Evolutionary conservation across 768 basidiomycete species (phyloP).

Genomic region (Auricularia auricula-judae): DNA sequence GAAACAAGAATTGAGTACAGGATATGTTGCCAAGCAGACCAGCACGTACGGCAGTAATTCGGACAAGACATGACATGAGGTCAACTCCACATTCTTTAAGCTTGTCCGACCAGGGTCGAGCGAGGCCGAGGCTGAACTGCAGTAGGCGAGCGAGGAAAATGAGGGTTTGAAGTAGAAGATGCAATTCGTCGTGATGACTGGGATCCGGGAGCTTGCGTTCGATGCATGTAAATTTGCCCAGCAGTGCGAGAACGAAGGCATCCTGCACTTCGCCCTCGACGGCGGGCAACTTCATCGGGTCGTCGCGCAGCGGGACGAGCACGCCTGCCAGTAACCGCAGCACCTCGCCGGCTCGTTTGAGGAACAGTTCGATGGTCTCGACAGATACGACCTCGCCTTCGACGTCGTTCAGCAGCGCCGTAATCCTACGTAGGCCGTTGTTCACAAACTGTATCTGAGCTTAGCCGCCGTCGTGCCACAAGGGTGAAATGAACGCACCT

Average conservation of each 20-base stretch:
- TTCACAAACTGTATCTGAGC: constrained; percentile 51
- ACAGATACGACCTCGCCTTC: constrained; percentile 9
- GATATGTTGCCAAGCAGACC: constrained; percentile 22
- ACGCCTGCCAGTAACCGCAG: constrained; percentile 59
- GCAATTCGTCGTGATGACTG: not conserved
- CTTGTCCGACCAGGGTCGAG: constrained; percentile 41
- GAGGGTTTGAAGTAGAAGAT: constrained; percentile 27
- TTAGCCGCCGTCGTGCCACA: not conserved
- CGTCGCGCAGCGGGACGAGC: constrained; percentile 50
- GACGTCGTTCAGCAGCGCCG: constrained; percentile 35
- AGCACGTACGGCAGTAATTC: constrained; percentile 38
- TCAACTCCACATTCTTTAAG: constrained; percentile 35
- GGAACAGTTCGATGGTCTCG: constrained; percentile 21
- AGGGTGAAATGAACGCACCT: constrained; percentile 31
- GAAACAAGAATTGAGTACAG: not conserved
- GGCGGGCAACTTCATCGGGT: constrained; percentile 29
- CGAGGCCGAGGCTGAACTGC: constrained; percentile 65
- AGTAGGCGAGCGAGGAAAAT: constrained; percentile 55
- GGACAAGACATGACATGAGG: constrained; percentile 34
- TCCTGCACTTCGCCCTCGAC: constrained; percentile 49
- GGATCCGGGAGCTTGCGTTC: constrained; percentile 24
- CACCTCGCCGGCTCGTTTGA: constrained; percentile 52
- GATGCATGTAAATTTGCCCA: constrained; percentile 32
- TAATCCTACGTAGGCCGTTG: constrained; percentile 57
- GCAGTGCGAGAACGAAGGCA: constrained; percentile 40